phyloP scores from a whole-genome alignment of 1,284 basidiomycete species.

The Moesziomyces globuligerus region DNA sequence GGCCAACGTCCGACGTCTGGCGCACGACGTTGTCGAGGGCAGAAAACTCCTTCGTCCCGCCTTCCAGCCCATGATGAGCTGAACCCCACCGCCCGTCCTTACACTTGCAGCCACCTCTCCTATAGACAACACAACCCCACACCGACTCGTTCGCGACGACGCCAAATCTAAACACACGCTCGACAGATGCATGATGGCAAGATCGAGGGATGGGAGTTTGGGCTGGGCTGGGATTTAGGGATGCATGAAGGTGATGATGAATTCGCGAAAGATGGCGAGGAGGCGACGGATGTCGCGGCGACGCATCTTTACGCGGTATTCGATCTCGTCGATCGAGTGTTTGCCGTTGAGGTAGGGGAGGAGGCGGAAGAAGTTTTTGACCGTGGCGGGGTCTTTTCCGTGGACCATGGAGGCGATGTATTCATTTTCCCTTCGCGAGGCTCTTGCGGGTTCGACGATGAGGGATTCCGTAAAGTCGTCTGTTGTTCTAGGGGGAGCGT shows the following conservation, averaged over 20 bases:
- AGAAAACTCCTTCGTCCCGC: conserved; percentile 73
- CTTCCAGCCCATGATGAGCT: conserved; percentile 28
- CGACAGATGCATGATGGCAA: background rate
- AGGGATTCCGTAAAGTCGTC: conserved; percentile 68
- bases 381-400: conserved; percentile 73
- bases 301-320: conserved; percentile 42
- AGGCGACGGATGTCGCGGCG: conserved; percentile 54
- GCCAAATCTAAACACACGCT: background rate
- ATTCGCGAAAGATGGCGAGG: conserved; percentile 47
- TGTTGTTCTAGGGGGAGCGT: background rate
- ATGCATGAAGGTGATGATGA: conserved; percentile 59
- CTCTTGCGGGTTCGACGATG: conserved; percentile 82
- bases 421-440: conserved; percentile 77
- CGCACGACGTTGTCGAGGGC: conserved; percentile 80
- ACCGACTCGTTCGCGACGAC: no score
- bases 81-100: background rate
- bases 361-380: conserved; percentile 48
- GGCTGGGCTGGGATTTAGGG: no score
- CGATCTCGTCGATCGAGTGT: conserved; percentile 65
- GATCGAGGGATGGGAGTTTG: no score
- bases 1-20: conserved; percentile 84
- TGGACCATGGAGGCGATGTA: conserved; percentile 86
- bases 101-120: no score
- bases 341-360: conserved; percentile 65
- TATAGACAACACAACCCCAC: no score